phyloP scores from a whole-genome alignment of 2,329 filamentous ascomycete species.

The Penicillium aurantiogriseum region DNA sequence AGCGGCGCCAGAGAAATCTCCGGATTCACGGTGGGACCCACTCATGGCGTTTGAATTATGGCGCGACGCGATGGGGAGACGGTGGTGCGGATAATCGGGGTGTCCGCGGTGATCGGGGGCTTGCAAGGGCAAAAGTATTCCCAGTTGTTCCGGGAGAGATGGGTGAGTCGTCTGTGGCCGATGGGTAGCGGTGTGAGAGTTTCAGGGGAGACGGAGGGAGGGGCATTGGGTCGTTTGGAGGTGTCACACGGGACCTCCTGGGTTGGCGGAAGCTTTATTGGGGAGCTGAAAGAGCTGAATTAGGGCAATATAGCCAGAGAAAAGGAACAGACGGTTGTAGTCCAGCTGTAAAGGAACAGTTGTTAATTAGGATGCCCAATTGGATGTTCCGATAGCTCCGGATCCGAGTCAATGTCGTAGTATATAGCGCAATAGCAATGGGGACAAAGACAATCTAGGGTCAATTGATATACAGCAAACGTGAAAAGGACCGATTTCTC shows the following conservation, averaged over 20 bases:
- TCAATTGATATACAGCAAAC: conserved; percentile 2
- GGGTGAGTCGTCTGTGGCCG: conserved; percentile 38
- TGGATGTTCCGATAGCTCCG: conserved; percentile 1
- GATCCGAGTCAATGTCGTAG: background rate
- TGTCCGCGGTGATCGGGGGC: conserved; percentile 36
- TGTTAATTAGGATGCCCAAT: background rate
- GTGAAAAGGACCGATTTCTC: conserved; percentile 7
- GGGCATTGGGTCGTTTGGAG: conserved; percentile 23
- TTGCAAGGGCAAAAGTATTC: conserved; percentile 33
- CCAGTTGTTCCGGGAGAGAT: conserved; percentile 33
- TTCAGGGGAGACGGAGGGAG: conserved; percentile 38
- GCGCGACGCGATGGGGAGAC: conserved; percentile 42
- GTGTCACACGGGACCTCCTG: background rate
- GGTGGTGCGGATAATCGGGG: conserved; percentile 38
- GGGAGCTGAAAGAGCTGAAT: background rate
- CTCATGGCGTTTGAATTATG: conserved; percentile 39
- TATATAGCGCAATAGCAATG: background rate
- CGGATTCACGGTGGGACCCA: conserved; percentile 38
- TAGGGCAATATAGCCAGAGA: background rate
- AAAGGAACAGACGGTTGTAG: background rate
- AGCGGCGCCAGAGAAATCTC: conserved; percentile 36
- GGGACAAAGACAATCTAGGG: background rate
- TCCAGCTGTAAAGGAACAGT: conserved; percentile 5
- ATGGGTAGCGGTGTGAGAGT: conserved; percentile 41
- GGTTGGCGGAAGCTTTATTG: background rate